phyloP scores from a whole-genome alignment of 2,329 filamentous ascomycete species.

The Colletotrichum simmondsii region DNA sequence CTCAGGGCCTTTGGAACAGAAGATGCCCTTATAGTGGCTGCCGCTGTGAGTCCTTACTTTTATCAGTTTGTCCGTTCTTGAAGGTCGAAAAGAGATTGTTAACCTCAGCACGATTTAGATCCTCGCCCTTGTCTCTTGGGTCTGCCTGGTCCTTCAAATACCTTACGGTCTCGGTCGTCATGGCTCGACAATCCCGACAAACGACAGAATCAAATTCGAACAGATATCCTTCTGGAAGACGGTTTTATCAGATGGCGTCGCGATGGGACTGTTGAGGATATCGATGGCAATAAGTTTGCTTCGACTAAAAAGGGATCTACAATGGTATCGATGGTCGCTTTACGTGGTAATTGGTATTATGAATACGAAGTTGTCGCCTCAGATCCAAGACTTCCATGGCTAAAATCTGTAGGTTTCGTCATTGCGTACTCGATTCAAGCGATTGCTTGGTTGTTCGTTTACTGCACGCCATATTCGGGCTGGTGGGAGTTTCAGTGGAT shows the following conservation, averaged over 20 bases:
- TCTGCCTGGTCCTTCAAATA: constrained; percentile 38
- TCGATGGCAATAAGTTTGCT: constrained; percentile 38
- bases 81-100: not conserved
- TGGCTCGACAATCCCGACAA: constrained; percentile 19
- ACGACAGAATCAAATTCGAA: constrained; percentile 36
- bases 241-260: constrained; percentile 37
- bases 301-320: constrained; percentile 36
- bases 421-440: constrained; percentile 37
- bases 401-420: constrained; percentile 29
- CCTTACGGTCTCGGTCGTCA: constrained; percentile 39
- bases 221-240: constrained; percentile 39
- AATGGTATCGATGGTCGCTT: constrained; percentile 38
- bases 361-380: too few species aligned
- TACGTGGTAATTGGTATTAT: constrained; percentile 36
- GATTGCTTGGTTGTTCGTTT: constrained; percentile 38
- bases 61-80: too few species aligned
- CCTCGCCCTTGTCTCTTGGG: constrained; percentile 37
- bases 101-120: not conserved
- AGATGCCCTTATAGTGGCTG: constrained; percentile 40
- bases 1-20: constrained; percentile 41
- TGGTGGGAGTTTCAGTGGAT: constrained; percentile 41
- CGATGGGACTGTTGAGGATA: constrained; percentile 37
- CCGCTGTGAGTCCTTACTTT: constrained; percentile 10
- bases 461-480: constrained; percentile 38
- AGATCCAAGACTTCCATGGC: too few species aligned